These are phyloP conservation scores for Achaetomiella virescens DNA, from an alignment of 495 filamentous ascomycete genomes.

Conservation along the genomic window DNA sequence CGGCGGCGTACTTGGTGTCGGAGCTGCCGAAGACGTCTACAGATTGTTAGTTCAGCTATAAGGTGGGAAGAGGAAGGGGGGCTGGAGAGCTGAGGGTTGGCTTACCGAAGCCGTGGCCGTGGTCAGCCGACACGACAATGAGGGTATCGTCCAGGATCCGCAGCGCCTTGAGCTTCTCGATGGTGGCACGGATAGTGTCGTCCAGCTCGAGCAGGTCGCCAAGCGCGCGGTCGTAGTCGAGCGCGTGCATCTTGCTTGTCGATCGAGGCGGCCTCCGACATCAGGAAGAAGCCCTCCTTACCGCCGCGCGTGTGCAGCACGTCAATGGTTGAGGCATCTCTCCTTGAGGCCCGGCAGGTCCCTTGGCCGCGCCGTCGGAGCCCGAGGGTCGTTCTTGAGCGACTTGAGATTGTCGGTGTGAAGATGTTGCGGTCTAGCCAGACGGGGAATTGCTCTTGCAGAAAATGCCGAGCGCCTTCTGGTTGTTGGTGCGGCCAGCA, in stretches of 20 bases:
- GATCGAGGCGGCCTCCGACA: conserved; percentile 69
- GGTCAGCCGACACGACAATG: conserved; percentile 67
- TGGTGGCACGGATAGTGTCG: conserved; percentile 62
- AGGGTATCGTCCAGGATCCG: conserved; percentile 58
- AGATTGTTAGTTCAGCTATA: background rate
- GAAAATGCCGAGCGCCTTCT: conserved; percentile 64
- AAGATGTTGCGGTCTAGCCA: conserved; percentile 73
- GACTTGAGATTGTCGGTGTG: conserved; percentile 51
- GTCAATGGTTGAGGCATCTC: conserved; percentile 76
- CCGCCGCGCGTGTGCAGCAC: conserved; percentile 55
- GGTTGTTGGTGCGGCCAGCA: conserved; percentile 46
- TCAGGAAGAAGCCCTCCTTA: conserved; percentile 68
- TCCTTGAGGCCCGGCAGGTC: conserved; percentile 70
- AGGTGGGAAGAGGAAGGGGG: no score
- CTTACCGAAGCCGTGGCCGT: conserved; percentile 65
- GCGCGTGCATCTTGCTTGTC: conserved; percentile 74
- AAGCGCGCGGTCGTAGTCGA: conserved; percentile 70
- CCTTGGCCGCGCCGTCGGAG: conserved; percentile 46
- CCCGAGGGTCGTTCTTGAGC: conserved; percentile 60
- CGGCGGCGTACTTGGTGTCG: conserved; percentile 54
- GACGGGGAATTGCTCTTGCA: conserved; percentile 57
- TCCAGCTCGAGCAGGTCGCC: conserved; percentile 72
- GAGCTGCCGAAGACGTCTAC: conserved; percentile 41
- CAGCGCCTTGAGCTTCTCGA: conserved; percentile 52
- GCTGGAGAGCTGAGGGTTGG: background rate